Percentiles rank a stretch among this genome's conserved stretches.
These are phyloP conservation scores for Phaffomyces thermotolerans DNA, from an alignment of 805 yeast genomes.

Conservation along the genomic window DNA sequence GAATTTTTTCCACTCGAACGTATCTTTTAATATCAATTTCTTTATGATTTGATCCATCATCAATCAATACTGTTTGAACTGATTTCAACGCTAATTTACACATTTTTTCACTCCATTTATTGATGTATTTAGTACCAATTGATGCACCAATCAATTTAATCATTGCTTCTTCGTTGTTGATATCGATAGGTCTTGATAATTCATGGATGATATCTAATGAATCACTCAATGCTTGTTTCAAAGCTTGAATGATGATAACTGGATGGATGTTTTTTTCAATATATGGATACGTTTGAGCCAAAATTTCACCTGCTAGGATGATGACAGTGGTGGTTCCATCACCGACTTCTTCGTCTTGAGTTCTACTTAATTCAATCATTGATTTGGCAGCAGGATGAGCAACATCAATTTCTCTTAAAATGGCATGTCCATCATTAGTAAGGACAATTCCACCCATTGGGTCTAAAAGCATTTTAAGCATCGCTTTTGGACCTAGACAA, in stretches of 20 bases:
- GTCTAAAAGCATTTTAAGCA: constrained; percentile 95
- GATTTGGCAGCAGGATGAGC: constrained; percentile 99
- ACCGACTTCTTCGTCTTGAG: constrained; percentile 98
- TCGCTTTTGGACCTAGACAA: constrained; percentile 97
- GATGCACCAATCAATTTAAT: constrained; percentile 78
- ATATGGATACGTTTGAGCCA: constrained; percentile 92
- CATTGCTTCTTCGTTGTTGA: constrained; percentile 81
- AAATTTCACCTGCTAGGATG: constrained; percentile 92
- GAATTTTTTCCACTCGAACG: constrained; percentile 89
- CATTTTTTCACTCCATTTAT: constrained; percentile 88
- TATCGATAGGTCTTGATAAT: constrained; percentile 79
- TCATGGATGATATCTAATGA: constrained; percentile 82
- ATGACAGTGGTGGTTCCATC: constrained; percentile 98
- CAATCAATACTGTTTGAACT: constrained; percentile 71
- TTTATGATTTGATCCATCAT: constrained; percentile 47
- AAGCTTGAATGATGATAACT: constrained; percentile 89
- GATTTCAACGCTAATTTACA: constrained; percentile 83
- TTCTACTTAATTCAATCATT: constrained; percentile 93
- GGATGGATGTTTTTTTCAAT: constrained; percentile 95
- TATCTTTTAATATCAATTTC: constrained; percentile 93
- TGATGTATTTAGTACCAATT: constrained; percentile 92
- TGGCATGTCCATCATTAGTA: constrained; percentile 98
- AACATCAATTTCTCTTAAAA: constrained; percentile 91
- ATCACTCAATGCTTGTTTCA: constrained; percentile 84
- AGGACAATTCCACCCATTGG: constrained; percentile 92